Conservation (phyloP, 176 grass and related monocot species). For the Alloteropsis semialata region DNA sequence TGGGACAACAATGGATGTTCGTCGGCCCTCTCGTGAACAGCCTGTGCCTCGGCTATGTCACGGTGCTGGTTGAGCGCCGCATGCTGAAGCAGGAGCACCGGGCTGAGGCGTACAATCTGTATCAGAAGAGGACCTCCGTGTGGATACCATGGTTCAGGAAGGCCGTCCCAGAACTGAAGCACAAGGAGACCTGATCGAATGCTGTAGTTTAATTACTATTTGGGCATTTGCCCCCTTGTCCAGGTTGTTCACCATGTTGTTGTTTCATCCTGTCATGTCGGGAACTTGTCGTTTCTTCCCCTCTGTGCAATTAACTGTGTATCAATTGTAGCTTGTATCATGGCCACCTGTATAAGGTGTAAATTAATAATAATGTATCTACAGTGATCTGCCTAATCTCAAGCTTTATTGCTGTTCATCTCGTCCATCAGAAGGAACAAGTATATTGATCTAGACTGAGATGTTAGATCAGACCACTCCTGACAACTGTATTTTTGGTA, state of each 20-base stretch:
- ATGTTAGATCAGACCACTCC: background rate
- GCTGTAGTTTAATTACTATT: background rate
- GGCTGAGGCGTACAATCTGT: conserved; percentile 58
- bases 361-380: conserved; percentile 16
- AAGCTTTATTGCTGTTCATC: background rate
- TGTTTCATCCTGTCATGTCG: background rate
- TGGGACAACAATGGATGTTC: conserved; percentile 74
- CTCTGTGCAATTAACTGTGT: conserved; percentile 26
- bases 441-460: background rate
- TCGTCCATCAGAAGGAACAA: background rate
- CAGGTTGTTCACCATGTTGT: background rate
- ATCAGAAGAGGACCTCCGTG: conserved; percentile 73
- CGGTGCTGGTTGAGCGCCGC: conserved; percentile 62
- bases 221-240: background rate
- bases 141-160: conserved; percentile 92
- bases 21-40: conserved; percentile 68
- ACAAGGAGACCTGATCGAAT: conserved; percentile 39
- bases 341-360: conserved; percentile 21
- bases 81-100: conserved; percentile 83
- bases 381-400: background rate
- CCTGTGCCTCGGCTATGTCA: conserved; percentile 82
- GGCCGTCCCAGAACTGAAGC: conserved; percentile 24
- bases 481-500: background rate
- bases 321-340: conserved; percentile 8
- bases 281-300: background rate